phyloP scores from a whole-genome alignment of 352 stramenopile genomes.

The Phytophthora colocasiae region DNA sequence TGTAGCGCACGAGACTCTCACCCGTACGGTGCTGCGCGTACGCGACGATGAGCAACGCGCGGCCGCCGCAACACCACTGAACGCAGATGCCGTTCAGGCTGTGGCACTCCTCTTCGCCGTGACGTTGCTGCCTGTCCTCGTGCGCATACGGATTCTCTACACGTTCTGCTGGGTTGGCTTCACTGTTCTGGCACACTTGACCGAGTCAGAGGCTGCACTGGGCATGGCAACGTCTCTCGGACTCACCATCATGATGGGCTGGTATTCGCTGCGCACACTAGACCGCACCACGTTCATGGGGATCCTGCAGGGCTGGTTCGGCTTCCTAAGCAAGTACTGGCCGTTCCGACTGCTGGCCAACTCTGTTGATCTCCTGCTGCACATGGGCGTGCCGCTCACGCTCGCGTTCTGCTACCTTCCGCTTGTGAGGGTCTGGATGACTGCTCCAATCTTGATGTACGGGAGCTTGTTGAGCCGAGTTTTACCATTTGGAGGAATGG shows the following conservation, averaged over 20 bases:
- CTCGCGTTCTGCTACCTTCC: slow-evolving; percentile 54
- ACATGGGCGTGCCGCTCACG: slow-evolving; percentile 50
- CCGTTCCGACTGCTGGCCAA: slow-evolving; percentile 45
- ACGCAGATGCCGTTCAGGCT: slow-evolving; percentile 34
- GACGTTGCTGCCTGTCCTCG: slow-evolving; percentile 42
- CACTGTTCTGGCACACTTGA: slow-evolving; percentile 43
- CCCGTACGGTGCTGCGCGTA: slow-evolving; percentile 41
- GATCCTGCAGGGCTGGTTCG: slow-evolving; percentile 59
- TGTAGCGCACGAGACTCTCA: slow-evolving; percentile 40
- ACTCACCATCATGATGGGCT: slow-evolving; percentile 65
- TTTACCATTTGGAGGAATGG: not conserved
- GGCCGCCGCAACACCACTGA: slow-evolving; percentile 1
- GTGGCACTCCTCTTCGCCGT: slow-evolving; percentile 48
- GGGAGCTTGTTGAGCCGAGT: slow-evolving; percentile 10
- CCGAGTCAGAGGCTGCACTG: slow-evolving; percentile 41
- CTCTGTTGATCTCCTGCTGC: slow-evolving; percentile 47
- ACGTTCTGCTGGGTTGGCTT: slow-evolving; percentile 55
- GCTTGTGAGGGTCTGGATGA: slow-evolving; percentile 60
- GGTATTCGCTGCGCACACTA: slow-evolving; percentile 55
- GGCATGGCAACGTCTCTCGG: slow-evolving; percentile 53
- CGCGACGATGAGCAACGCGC: slow-evolving; percentile 28
- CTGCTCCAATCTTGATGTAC: slow-evolving; percentile 47
- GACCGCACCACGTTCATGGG: slow-evolving; percentile 55
- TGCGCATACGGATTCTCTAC: slow-evolving; percentile 52
- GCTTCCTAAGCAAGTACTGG: slow-evolving; percentile 47